Percentiles rank a stretch among this genome's conserved stretches.
Evolutionary conservation across 768 basidiomycete species (phyloP).

Genomic region (Kwoniella sp.): DNA sequence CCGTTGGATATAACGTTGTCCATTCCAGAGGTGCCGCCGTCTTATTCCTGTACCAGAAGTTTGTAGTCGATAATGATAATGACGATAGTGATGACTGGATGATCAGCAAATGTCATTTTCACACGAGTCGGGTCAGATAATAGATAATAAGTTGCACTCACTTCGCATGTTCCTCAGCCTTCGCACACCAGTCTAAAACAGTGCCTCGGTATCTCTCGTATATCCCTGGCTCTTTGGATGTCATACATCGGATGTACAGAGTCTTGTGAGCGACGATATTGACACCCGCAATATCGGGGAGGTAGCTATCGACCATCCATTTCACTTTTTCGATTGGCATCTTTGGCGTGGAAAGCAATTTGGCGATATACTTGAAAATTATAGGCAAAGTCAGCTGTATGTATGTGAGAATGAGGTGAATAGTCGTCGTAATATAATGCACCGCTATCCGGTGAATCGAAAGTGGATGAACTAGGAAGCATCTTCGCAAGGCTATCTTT

Average conservation of each 20-base stretch:
- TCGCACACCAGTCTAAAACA: slow-evolving; percentile 17
- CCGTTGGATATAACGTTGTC: slow-evolving; percentile 4
- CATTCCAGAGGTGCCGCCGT: not conserved
- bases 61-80: too few relatives aligned
- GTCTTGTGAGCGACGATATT: not conserved
- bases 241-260: slow-evolving; percentile 28
- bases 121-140: too few relatives aligned
- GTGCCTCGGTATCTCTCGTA: slow-evolving; percentile 13
- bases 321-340: slow-evolving; percentile 10
- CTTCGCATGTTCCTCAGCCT: slow-evolving; percentile 1
- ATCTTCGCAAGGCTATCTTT: too few relatives aligned
- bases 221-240: not conserved
- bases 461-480: too few relatives aligned
- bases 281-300: slow-evolving; percentile 15
- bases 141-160: too few relatives aligned
- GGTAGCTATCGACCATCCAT: slow-evolving; percentile 27
- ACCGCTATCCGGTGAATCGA: too few relatives aligned
- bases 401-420: too few relatives aligned
- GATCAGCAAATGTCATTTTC: too few relatives aligned
- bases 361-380: slow-evolving; percentile 40
- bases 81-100: too few relatives aligned
- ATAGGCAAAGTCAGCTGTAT: not conserved
- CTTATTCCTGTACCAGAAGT: not conserved
- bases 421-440: too few relatives aligned
- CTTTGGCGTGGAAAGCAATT: slow-evolving; percentile 14